phyloP scores from a whole-genome alignment of 2,329 filamentous ascomycete genomes.

The Penicillium sp. region DNA sequence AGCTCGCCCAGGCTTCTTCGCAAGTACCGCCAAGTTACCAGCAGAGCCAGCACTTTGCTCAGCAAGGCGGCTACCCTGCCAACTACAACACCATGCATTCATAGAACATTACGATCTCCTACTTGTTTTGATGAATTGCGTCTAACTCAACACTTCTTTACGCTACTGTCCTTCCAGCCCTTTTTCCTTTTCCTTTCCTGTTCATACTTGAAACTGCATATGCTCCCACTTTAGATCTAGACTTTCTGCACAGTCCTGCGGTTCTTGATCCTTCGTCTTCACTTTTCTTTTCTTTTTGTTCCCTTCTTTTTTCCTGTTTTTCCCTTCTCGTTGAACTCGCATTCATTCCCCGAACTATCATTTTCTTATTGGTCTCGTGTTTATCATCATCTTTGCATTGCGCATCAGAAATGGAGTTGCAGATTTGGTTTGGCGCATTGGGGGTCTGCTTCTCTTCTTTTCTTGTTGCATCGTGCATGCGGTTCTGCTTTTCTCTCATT shows the following conservation, averaged over 20 bases:
- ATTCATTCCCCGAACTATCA: conserved; percentile 8
- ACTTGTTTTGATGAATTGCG: not conserved
- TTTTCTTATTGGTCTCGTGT: conserved; percentile 4
- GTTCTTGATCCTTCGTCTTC: not conserved
- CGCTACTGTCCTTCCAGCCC: conserved; percentile 6
- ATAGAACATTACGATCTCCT: conserved; percentile 15
- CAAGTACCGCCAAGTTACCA: conserved; percentile 35
- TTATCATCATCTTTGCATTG: conserved; percentile 28
- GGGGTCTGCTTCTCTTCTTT: conserved; percentile 20
- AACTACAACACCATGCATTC: conserved; percentile 34
- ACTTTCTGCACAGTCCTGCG: conserved; percentile 12
- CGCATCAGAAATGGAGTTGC: conserved; percentile 39
- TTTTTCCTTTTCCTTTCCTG: conserved; percentile 15
- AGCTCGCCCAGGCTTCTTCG: conserved; percentile 34
- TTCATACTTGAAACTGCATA: conserved; percentile 14
- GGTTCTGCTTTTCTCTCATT: conserved; percentile 11
- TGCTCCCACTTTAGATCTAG: conserved; percentile 14
- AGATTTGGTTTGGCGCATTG: conserved; percentile 32
- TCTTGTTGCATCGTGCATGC: conserved; percentile 9
- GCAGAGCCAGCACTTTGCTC: conserved; percentile 36
- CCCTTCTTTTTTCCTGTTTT: too few species aligned
- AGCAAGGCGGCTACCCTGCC: conserved; percentile 35
- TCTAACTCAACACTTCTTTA: conserved; percentile 5
- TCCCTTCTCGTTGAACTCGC: conserved; percentile 9
- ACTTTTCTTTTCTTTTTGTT: conserved; percentile 3